These are phyloP conservation scores for Monilinia laxa DNA, from an alignment of 2,329 filamentous ascomycete genomes.

Conservation along the genomic window DNA sequence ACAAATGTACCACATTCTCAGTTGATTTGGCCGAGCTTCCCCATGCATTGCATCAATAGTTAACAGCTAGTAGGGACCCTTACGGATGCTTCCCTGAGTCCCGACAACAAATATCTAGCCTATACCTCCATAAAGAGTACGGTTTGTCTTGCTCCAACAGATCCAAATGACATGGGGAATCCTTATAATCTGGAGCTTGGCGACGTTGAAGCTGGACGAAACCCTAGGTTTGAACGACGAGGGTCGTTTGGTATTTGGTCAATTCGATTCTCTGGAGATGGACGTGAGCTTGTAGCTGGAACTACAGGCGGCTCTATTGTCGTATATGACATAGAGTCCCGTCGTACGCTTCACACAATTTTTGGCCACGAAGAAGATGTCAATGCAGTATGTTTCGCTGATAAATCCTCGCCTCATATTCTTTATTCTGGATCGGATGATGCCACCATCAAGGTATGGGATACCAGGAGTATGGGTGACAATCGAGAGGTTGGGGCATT, in stretches of 20 bases:
- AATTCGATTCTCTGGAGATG: constrained; percentile 88
- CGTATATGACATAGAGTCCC: constrained; percentile 87
- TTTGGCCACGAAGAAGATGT: constrained; percentile 81
- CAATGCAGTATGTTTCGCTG: constrained; percentile 94
- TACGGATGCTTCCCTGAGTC: constrained; percentile 86
- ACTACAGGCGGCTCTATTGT: constrained; percentile 77
- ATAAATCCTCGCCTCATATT: constrained; percentile 84
- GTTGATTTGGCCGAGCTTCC: neutral
- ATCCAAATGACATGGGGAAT: constrained; percentile 77
- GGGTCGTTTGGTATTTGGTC: constrained; percentile 74
- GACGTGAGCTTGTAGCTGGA: constrained; percentile 84
- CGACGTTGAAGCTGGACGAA: constrained; percentile 44
- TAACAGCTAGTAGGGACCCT: constrained; percentile 65
- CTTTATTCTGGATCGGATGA: constrained; percentile 96
- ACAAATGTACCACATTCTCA: too few relatives aligned
- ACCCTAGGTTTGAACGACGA: constrained; percentile 9
- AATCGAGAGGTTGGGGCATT: constrained; percentile 68
- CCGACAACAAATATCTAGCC: constrained; percentile 87
- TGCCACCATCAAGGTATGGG: constrained; percentile 93
- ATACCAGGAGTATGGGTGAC: constrained; percentile 87
- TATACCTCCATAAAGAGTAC: constrained; percentile 85
- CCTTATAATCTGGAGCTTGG: constrained; percentile 77
- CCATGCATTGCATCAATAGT: neutral
- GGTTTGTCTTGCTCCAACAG: constrained; percentile 84
- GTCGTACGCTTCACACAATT: constrained; percentile 62